Evolutionary conservation across 2,329 filamentous ascomycete genomes (phyloP).

Genomic region (Metarhizium guizhouense): DNA sequence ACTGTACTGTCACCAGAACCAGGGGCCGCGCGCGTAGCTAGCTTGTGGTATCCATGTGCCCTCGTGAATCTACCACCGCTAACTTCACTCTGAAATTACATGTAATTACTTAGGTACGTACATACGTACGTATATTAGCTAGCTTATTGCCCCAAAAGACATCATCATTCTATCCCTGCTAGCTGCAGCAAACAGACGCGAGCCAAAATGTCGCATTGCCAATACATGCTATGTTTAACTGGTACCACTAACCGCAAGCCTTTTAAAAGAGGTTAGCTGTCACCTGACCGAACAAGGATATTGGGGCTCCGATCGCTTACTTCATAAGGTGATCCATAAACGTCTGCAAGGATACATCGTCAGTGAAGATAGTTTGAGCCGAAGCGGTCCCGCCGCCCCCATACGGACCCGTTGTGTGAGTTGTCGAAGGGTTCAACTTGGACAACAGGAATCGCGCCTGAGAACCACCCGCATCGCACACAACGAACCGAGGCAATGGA

Average conservation of each 20-base stretch:
- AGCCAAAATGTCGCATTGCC: background rate
- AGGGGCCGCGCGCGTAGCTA: background rate
- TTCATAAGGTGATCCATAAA: slow-evolving; percentile 99
- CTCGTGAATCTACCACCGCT: too few species aligned
- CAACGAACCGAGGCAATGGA: slow-evolving; percentile 95
- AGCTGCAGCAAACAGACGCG: background rate
- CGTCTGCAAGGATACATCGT: slow-evolving; percentile 94
- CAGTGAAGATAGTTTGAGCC: slow-evolving; percentile 97
- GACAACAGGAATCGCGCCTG: slow-evolving; percentile 94
- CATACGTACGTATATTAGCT: too few species aligned
- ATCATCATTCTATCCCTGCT: background rate
- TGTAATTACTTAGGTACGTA: background rate
- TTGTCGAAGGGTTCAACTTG: slow-evolving; percentile 95
- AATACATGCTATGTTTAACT: slow-evolving; percentile 32
- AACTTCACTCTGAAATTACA: background rate
- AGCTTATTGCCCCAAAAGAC: background rate
- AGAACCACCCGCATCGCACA: slow-evolving; percentile 96
- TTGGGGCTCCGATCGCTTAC: slow-evolving; percentile 33
- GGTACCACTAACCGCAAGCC: slow-evolving; percentile 55
- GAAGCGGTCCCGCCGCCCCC: slow-evolving; percentile 78
- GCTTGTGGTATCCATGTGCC: background rate
- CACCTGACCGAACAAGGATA: background rate
- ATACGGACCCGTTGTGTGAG: slow-evolving; percentile 87
- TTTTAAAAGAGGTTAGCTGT: slow-evolving; percentile 15
- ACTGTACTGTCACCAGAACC: too few species aligned